Evolutionary conservation across 805 yeast species (phyloP).

Genomic region (Teunomyces gatunensis): DNA sequence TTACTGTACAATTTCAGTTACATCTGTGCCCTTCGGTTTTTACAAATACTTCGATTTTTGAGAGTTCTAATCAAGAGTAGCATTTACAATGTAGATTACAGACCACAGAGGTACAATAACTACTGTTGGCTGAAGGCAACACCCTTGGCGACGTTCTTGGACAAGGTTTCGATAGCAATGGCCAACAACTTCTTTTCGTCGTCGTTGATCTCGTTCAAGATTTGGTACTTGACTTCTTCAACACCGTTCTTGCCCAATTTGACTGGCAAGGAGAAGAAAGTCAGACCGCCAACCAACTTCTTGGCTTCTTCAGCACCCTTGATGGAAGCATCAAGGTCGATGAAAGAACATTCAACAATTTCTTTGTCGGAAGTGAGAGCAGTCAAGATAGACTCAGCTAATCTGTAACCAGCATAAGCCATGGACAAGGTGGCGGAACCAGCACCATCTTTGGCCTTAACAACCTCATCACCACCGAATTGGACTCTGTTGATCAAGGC

Average conservation of each 20-base stretch:
- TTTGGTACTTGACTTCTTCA: slow-evolving; percentile 50
- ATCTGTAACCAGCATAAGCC: slow-evolving; percentile 91
- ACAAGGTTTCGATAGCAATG: slow-evolving; percentile 53
- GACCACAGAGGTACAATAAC: neutral
- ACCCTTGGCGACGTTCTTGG: slow-evolving; percentile 59
- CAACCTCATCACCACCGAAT: slow-evolving; percentile 93
- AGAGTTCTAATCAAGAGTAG: no score
- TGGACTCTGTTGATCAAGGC: slow-evolving; percentile 43
- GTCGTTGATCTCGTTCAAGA: slow-evolving; percentile 47
- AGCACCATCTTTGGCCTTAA: slow-evolving; percentile 88
- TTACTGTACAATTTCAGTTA: neutral
- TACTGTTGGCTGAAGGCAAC: slow-evolving; percentile 40
- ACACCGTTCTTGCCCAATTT: slow-evolving; percentile 54
- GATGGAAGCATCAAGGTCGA: slow-evolving; percentile 48
- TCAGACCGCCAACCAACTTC: slow-evolving; percentile 41
- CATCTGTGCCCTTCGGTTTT: no score
- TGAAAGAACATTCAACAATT: slow-evolving; percentile 49
- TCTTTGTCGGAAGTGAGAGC: slow-evolving; percentile 25
- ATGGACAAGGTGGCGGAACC: slow-evolving; percentile 95
- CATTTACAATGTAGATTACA: neutral
- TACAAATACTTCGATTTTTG: no score
- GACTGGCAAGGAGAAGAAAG: slow-evolving; percentile 65
- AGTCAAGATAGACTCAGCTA: slow-evolving; percentile 54
- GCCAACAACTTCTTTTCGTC: slow-evolving; percentile 55
- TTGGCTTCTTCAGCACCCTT: slow-evolving; percentile 53